phyloP scores from a whole-genome alignment of 768 basidiomycete genomes.

The Serendipita sp. region DNA sequence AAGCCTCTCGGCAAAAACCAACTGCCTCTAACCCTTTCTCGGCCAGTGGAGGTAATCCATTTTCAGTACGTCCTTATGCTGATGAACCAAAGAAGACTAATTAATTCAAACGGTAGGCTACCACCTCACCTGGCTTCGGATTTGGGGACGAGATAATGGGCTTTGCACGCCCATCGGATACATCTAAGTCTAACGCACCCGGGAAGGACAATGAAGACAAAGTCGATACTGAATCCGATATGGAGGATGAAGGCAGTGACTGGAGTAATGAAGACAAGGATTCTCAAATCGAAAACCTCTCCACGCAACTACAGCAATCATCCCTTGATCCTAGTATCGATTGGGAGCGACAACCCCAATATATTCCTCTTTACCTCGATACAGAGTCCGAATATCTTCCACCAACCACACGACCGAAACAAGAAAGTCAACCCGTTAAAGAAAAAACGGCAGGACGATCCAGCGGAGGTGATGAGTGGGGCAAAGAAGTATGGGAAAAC shows the following conservation, averaged over 20 bases:
- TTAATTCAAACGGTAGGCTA: neutral
- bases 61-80: neutral
- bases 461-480: constrained; percentile 29
- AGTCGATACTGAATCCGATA: neutral
- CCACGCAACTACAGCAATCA: neutral
- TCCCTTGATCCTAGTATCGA: neutral
- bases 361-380: constrained; percentile 50
- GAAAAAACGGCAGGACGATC: constrained; percentile 29
- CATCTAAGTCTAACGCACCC: too few relatives aligned
- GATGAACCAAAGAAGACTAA: too few relatives aligned
- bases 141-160: constrained; percentile 4
- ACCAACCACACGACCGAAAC: constrained; percentile 30
- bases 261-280: neutral
- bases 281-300: neutral
- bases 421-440: constrained; percentile 16
- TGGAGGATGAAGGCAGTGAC: neutral
- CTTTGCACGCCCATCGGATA: neutral
- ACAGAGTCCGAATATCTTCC: constrained; percentile 56
- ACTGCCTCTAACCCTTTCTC: constrained; percentile 50
- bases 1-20: constrained; percentile 17
- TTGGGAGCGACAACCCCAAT: neutral
- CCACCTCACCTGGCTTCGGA: neutral
- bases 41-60: constrained; percentile 23
- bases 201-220: neutral
- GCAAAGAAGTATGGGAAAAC: constrained; percentile 64